phyloP scores from a whole-genome alignment of 768 basidiomycete genomes.

The Dacryopinax primogenitus region DNA sequence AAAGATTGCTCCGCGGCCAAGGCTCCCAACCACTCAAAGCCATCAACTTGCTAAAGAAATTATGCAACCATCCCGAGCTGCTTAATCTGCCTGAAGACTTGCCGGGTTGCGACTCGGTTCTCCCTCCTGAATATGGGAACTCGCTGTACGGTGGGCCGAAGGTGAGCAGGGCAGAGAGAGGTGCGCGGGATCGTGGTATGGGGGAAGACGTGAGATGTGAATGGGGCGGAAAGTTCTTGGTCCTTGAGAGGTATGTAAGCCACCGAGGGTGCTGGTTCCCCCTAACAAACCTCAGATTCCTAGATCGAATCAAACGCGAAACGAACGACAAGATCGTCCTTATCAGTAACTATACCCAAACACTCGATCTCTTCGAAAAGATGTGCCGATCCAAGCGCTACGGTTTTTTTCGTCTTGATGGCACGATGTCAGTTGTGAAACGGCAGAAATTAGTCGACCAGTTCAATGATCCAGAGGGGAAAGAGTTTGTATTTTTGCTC shows the following conservation, averaged over 20 bases:
- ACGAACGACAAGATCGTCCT: constrained; percentile 92
- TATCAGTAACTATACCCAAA: constrained; percentile 95
- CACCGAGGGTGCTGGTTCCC: not conserved
- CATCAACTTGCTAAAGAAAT: constrained; percentile 85
- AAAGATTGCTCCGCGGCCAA: constrained; percentile 70
- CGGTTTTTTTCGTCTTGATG: constrained; percentile 82
- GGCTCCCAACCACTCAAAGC: constrained; percentile 93
- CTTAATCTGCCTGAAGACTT: constrained; percentile 76
- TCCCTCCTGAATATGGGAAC: constrained; percentile 48
- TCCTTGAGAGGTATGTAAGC: constrained; percentile 64
- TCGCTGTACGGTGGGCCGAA: constrained; percentile 9
- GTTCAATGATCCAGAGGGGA: constrained; percentile 84
- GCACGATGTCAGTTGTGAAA: constrained; percentile 83
- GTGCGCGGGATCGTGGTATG: constrained; percentile 16
- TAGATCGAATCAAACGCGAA: constrained; percentile 65
- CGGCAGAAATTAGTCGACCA: constrained; percentile 92
- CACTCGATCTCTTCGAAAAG: constrained; percentile 84
- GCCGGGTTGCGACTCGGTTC: constrained; percentile 52
- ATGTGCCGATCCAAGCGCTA: constrained; percentile 78
- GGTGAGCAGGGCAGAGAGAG: constrained; percentile 10
- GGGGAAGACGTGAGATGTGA: constrained; percentile 49
- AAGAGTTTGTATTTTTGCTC: constrained; percentile 86
- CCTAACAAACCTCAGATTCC: no score
- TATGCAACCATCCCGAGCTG: constrained; percentile 90
- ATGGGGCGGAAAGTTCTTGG: constrained; percentile 85